A percentile compares a stretch with the other conserved stretches of the same genome.
phyloP scores from a whole-genome alignment of 2,329 filamentous ascomycete genomes.

The Colletotrichum somersetense region DNA sequence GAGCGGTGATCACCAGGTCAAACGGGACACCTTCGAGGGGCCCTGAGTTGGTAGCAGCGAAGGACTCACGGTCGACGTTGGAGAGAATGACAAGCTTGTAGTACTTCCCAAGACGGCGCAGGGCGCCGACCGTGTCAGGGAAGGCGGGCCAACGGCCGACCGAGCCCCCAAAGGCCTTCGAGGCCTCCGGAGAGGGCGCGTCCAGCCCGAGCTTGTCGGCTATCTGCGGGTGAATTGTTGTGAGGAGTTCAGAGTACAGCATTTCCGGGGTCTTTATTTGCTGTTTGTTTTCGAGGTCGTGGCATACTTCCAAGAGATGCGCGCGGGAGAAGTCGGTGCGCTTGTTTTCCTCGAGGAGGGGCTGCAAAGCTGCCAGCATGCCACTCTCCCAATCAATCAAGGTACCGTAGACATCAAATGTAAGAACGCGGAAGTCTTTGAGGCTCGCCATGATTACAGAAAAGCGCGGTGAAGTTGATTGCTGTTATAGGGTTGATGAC shows the following conservation, averaged over 20 bases:
- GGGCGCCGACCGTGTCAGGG: slow-evolving; percentile 67
- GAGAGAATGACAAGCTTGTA: slow-evolving; percentile 71
- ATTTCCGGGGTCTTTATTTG: slow-evolving; percentile 68
- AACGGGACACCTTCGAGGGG: slow-evolving; percentile 65
- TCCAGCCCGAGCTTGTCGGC: slow-evolving; percentile 58
- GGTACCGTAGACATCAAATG: slow-evolving; percentile 86
- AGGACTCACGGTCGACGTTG: slow-evolving; percentile 68
- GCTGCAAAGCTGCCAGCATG: slow-evolving; percentile 66
- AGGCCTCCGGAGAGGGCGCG: slow-evolving; percentile 53
- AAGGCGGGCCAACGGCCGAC: slow-evolving; percentile 71
- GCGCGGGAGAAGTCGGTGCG: slow-evolving; percentile 49
- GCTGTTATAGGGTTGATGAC: too few species aligned
- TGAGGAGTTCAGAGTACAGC: slow-evolving; percentile 71
- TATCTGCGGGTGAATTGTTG: slow-evolving; percentile 59
- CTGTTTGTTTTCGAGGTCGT: slow-evolving; percentile 62
- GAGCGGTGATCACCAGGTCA: slow-evolving; percentile 74
- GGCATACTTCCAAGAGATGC: slow-evolving; percentile 56
- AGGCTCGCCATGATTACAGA: slow-evolving; percentile 30
- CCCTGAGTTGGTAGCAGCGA: slow-evolving; percentile 57
- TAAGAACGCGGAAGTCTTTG: slow-evolving; percentile 60
- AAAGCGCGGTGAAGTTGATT: neutral
- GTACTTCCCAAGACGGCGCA: slow-evolving; percentile 60
- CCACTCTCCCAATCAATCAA: slow-evolving; percentile 83
- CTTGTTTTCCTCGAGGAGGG: slow-evolving; percentile 56
- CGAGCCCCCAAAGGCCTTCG: slow-evolving; percentile 63